Conservation (phyloP, 1,284 basidiomycete species). For the Boletellus deceptivus region DNA sequence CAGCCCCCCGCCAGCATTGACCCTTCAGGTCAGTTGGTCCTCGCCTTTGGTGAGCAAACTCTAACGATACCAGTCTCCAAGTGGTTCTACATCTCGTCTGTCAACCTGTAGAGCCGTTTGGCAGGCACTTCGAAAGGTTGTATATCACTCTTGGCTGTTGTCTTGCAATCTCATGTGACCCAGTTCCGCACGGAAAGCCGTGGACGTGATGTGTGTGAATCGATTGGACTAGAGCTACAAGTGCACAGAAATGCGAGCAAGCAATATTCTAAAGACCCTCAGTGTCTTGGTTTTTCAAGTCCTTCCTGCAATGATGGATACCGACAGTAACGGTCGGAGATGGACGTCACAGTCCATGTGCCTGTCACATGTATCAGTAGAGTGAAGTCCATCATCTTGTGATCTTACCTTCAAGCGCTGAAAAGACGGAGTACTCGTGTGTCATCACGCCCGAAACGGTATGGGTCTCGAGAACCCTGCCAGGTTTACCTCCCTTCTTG, state of each 20-base stretch:
- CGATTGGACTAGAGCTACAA: slow-evolving; percentile 29
- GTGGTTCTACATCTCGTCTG: slow-evolving; percentile 88
- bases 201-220: slow-evolving; percentile 1
- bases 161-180: slow-evolving; percentile 4
- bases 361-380: slow-evolving; percentile 44
- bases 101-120: slow-evolving; percentile 54
- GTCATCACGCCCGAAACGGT: slow-evolving; percentile 80
- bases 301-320: slow-evolving; percentile 58
- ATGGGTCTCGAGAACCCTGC: slow-evolving; percentile 83
- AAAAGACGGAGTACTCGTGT: slow-evolving; percentile 83
- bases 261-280: slow-evolving; percentile 8
- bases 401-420: slow-evolving; percentile 74
- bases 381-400: background rate
- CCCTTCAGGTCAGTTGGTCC: slow-evolving; percentile 66
- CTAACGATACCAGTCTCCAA: slow-evolving; percentile 68
- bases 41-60: slow-evolving; percentile 1
- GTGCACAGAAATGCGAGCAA: slow-evolving; percentile 27
- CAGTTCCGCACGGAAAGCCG: background rate
- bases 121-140: background rate
- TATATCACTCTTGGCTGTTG: background rate
- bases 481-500: slow-evolving; percentile 62
- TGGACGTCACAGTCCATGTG: slow-evolving; percentile 90
- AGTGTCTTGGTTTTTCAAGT: slow-evolving; percentile 32
- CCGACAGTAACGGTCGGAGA: slow-evolving; percentile 81
- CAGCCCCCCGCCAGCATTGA: slow-evolving; percentile 86